These are phyloP conservation scores for Teratosphaeria viscida DNA, from an alignment of 2,329 filamentous ascomycete species.

Conservation along the genomic window DNA sequence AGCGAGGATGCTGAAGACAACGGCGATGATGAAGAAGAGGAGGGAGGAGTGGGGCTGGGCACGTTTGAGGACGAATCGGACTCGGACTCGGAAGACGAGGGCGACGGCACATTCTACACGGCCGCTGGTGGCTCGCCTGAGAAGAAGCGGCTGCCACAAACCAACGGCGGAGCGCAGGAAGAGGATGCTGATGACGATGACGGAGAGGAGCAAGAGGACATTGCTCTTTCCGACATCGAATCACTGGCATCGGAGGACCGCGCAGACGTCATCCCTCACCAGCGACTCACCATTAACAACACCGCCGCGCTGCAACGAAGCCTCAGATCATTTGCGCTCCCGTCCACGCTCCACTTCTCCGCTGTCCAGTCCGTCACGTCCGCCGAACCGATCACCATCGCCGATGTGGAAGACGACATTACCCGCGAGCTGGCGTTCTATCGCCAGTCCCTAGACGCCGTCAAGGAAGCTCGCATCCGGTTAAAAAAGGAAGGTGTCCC, in stretches of 20 bases:
- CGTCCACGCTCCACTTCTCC: slow-evolving; percentile 64
- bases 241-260: slow-evolving; percentile 68
- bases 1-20: slow-evolving; percentile 14
- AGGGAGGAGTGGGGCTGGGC: slow-evolving; percentile 26
- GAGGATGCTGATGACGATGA: slow-evolving; percentile 37
- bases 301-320: slow-evolving; percentile 72
- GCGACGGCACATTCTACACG: slow-evolving; percentile 18
- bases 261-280: slow-evolving; percentile 79
- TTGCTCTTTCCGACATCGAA: slow-evolving; percentile 79
- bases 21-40: slow-evolving; percentile 30
- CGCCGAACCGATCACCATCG: slow-evolving; percentile 57
- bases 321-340: slow-evolving; percentile 66
- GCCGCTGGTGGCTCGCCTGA: slow-evolving; percentile 4
- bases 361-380: slow-evolving; percentile 71
- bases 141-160: slow-evolving; percentile 4
- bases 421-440: slow-evolving; percentile 90
- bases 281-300: slow-evolving; percentile 96
- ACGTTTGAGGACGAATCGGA: slow-evolving; percentile 27
- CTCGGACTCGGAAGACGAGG: slow-evolving; percentile 25
- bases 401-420: slow-evolving; percentile 82
- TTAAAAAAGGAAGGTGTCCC: slow-evolving; percentile 73
- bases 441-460: slow-evolving; percentile 74
- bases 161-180: slow-evolving; percentile 26
- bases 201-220: slow-evolving; percentile 72
- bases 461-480: slow-evolving; percentile 58